Conservation (phyloP, 2,329 filamentous ascomycete genomes). For the Triangularia verruculosa region DNA sequence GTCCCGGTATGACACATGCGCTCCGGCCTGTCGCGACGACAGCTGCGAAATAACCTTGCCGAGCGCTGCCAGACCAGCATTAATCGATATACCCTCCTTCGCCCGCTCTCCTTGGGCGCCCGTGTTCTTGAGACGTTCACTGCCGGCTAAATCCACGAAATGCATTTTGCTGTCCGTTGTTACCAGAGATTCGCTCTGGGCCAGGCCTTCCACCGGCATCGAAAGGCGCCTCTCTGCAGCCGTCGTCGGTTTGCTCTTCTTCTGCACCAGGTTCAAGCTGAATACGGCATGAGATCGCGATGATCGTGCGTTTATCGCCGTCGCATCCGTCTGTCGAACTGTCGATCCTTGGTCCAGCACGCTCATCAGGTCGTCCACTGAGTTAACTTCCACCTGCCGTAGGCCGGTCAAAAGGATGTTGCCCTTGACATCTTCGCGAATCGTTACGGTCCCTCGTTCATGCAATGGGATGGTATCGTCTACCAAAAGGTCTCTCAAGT, state of each 20-base stretch:
- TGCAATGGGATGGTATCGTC: conserved; percentile 65
- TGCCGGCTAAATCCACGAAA: conserved; percentile 96
- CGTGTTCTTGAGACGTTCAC: conserved; percentile 95
- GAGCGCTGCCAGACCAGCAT: conserved; percentile 87
- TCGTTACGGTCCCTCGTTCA: conserved; percentile 79
- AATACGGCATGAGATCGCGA: conserved; percentile 98
- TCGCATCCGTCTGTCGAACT: conserved; percentile 94
- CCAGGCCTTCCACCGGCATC: conserved; percentile 77
- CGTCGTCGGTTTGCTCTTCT: conserved; percentile 52
- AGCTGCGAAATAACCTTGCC: conserved; percentile 98
- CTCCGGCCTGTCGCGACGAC: conserved; percentile 80
- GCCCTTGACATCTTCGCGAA: conserved; percentile 90
- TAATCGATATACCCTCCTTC: conserved; percentile 96
- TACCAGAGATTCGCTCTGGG: conserved; percentile 65
- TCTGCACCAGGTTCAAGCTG: conserved; percentile 88
- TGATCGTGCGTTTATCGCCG: conserved; percentile 95
- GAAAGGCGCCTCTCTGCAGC: conserved; percentile 80
- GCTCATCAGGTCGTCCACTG: conserved; percentile 83
- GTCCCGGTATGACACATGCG: conserved; percentile 95
- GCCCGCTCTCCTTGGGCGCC: conserved; percentile 92
- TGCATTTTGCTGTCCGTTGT: conserved; percentile 98
- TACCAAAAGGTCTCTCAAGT: conserved; percentile 83
- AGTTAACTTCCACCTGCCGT: conserved; percentile 83
- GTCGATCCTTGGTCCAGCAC: conserved; percentile 89
- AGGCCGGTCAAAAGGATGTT: conserved; percentile 92